Conservation (phyloP, 2,329 filamentous ascomycete genomes). For the Hawksworthiomyces lignivorus region DNA sequence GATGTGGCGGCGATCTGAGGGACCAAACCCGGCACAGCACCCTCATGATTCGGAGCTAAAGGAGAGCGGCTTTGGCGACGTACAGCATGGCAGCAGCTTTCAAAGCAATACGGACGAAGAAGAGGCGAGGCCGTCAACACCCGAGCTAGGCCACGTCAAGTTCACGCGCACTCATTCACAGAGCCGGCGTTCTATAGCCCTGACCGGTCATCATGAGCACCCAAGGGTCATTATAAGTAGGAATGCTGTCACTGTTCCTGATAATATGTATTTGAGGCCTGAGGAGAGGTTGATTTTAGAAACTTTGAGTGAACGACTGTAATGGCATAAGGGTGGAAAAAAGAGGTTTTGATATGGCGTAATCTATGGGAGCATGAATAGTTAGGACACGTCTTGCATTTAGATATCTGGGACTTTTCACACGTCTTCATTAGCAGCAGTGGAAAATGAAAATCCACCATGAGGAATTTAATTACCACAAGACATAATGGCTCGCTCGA, state of each 20-base stretch:
- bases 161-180: neutral
- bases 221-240: slow-evolving; percentile 1
- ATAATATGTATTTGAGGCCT: slow-evolving; percentile 5
- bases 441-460: too few species aligned
- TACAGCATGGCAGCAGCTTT: too few species aligned
- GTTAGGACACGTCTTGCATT: too few species aligned
- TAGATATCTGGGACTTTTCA: too few species aligned
- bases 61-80: neutral
- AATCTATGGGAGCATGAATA: too few species aligned
- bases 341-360: too few species aligned
- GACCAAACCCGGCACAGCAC: neutral
- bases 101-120: neutral
- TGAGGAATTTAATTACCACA: too few species aligned
- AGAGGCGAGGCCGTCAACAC: neutral
- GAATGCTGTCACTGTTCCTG: slow-evolving; percentile 5
- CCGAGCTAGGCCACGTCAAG: neutral
- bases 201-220: neutral
- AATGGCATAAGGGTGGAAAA: too few species aligned
- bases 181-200: neutral
- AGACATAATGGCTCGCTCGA: too few species aligned
- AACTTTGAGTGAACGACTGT: slow-evolving; percentile 7
- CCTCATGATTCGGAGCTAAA: too few species aligned
- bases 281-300: slow-evolving; percentile 12
- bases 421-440: too few species aligned
- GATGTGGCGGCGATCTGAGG: slow-evolving; percentile 3